Percentiles rank a stretch among this genome's conserved stretches.
Evolutionary conservation across 1,284 basidiomycete genomes (phyloP).

Genomic region (Polyporus tsugae): DNA sequence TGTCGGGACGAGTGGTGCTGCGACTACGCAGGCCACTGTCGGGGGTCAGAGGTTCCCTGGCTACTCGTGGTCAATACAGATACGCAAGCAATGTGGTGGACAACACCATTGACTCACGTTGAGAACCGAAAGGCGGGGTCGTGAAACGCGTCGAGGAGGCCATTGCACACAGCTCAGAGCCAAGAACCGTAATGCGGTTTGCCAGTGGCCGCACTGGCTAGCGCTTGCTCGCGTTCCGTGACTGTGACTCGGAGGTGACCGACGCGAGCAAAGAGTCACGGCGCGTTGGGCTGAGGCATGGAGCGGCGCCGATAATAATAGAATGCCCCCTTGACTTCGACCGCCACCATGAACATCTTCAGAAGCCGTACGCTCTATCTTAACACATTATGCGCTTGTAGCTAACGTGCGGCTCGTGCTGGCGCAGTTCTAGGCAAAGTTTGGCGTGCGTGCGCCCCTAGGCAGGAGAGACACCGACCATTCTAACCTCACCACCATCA

Average conservation of each 20-base stretch:
- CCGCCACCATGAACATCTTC: conserved; percentile 75
- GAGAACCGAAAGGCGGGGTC: conserved; percentile 22
- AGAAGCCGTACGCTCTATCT: conserved; percentile 75
- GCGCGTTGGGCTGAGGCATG: conserved; percentile 18
- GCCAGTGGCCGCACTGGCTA: too few relatives aligned
- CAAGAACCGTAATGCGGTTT: too few relatives aligned
- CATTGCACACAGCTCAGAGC: background rate
- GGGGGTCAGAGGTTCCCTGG: conserved; percentile 26
- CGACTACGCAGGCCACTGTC: conserved; percentile 27
- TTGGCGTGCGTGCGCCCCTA: conserved; percentile 77
- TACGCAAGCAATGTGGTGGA: background rate
- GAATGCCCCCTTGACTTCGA: conserved; percentile 29
- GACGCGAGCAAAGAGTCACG: conserved; percentile 36
- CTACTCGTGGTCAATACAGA: conserved; percentile 4
- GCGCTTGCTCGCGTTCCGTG: background rate
- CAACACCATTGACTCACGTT: conserved; percentile 12
- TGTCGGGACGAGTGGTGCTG: conserved; percentile 9
- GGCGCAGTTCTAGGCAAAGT: conserved; percentile 87
- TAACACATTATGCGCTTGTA: conserved; percentile 12
- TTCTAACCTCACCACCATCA: conserved; percentile 40
- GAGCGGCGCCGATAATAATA: conserved; percentile 14
- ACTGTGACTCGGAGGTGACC: conserved; percentile 32
- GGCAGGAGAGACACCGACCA: background rate
- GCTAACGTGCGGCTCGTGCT: conserved; percentile 24
- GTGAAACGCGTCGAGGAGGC: conserved; percentile 25